These are phyloP conservation scores for Acacia melanoxylon DNA, from an alignment of 306 rosid species.

Conservation along the genomic window DNA sequence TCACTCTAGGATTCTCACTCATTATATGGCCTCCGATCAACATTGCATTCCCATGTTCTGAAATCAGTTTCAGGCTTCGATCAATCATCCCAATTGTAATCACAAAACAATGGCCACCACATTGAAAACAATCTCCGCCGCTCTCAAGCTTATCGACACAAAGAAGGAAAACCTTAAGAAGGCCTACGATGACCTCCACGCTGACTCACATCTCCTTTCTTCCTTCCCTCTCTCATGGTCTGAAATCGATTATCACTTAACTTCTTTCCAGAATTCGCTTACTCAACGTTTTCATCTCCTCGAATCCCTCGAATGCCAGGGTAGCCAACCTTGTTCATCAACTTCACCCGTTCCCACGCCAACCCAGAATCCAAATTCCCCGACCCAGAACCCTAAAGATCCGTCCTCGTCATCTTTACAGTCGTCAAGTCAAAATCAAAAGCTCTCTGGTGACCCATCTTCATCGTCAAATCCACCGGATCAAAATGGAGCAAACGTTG, in stretches of 20 bases:
- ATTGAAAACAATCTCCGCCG: constrained; percentile 56
- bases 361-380: neutral
- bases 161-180: constrained; percentile 64
- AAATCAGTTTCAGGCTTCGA: neutral
- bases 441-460: constrained; percentile 28
- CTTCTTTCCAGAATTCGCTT: constrained; percentile 58
- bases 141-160: constrained; percentile 52
- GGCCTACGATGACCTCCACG: constrained; percentile 70
- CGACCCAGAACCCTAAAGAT: constrained; percentile 15
- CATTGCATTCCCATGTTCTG: neutral
- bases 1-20: neutral
- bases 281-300: constrained; percentile 51
- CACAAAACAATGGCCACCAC: constrained; percentile 42
- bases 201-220: constrained; percentile 51
- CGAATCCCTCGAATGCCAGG: constrained; percentile 53
- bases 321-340: constrained; percentile 4
- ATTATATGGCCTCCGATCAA: neutral
- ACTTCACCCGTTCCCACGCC: neutral
- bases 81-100: neutral
- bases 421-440: neutral
- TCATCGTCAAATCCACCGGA: constrained; percentile 19
- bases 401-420: constrained; percentile 32
- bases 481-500: neutral
- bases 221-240: constrained; percentile 64
- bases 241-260: constrained; percentile 65